Percentiles rank a stretch among this genome's conserved stretches.
These are phyloP conservation scores for Ascochyta rabiei DNA, from an alignment of 2,329 filamentous ascomycete species.

Conservation along the genomic window DNA sequence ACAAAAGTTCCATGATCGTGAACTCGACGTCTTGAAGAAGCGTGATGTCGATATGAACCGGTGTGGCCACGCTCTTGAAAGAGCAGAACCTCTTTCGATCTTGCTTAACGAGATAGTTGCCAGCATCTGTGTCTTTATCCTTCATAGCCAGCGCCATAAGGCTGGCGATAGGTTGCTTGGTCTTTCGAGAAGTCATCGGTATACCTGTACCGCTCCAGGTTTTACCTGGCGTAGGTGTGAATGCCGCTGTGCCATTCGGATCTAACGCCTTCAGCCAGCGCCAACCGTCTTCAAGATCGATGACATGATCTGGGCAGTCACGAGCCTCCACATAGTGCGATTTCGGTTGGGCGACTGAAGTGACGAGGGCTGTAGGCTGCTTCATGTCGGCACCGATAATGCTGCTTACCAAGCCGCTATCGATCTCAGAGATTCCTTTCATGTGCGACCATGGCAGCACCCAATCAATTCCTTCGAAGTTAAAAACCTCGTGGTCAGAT, in stretches of 20 bases:
- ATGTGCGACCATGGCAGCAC: slow-evolving; percentile 2
- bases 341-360: background rate
- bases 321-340: slow-evolving; percentile 6
- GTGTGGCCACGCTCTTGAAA: slow-evolving; percentile 24
- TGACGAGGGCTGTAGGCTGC: background rate
- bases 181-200: background rate
- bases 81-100: slow-evolving; percentile 13
- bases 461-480: slow-evolving; percentile 25
- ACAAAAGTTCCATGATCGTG: slow-evolving; percentile 22
- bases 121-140: background rate
- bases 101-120: slow-evolving; percentile 10
- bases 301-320: slow-evolving; percentile 22
- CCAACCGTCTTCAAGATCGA: slow-evolving; percentile 26
- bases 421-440: background rate
- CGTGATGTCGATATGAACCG: slow-evolving; percentile 18
- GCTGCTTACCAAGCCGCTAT: background rate
- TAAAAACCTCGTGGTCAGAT: slow-evolving; percentile 19
- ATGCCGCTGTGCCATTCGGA: background rate
- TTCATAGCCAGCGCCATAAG: slow-evolving; percentile 15
- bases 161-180: slow-evolving; percentile 21
- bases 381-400: background rate
- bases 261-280: slow-evolving; percentile 19
- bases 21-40: slow-evolving; percentile 21
- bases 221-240: slow-evolving; percentile 2
- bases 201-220: slow-evolving; percentile 8